Base-by-base conservation (phyloP, 441 rosid species). In the Corymbia citriodora region DNA sequence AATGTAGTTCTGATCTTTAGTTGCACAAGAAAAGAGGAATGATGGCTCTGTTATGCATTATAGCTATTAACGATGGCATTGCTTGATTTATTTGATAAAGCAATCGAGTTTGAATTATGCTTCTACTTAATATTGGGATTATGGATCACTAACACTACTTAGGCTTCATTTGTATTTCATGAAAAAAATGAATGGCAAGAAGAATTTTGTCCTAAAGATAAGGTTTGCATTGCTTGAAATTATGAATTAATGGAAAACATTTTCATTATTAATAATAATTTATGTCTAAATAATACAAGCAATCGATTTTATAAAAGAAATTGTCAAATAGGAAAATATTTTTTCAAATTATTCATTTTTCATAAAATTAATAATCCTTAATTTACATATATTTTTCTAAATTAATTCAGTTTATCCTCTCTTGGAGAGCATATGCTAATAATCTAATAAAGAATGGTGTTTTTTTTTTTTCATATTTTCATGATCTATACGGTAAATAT, bases 181-280 rank as follows among this genome's bases (percentile, higher is more conserved):
- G 70, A 12, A 36, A 40, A 40, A 74, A 5, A 36, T 19, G 0
- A 21, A 74, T 11, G 1, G 21, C 6, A 19, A 2, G 8, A 23
- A 74, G 0, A 6, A 36, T 18, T 31, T 2, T 36, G 3, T 33
- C 13, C 7, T 6, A 0, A 74, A 36, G 40, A 74, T 1, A 9
- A 74, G 6, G 0, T 2, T 74, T 7, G 1, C 14, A 4, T 74
- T 16, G 14, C 17, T 74, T 48, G 15, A 40, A 40, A 74, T 40
- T 5, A 40, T 74, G 23, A 40, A 6, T 23, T 0, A 21, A 0
- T 11, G 1, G 0, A 21, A 21, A 40, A 23, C 11, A 12, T 21
- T 40, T 36, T 74, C 8, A 1, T 74, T 74, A 40, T 40, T 3
- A 7, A 74, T 40, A 21, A 11, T 0, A 40, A 74, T 23, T 74